Evolutionary conservation across 164 flowering plant species (phyloP), one percentile per base, ranked within the genome.

Genomic region (Vitis rupestris): DNA sequence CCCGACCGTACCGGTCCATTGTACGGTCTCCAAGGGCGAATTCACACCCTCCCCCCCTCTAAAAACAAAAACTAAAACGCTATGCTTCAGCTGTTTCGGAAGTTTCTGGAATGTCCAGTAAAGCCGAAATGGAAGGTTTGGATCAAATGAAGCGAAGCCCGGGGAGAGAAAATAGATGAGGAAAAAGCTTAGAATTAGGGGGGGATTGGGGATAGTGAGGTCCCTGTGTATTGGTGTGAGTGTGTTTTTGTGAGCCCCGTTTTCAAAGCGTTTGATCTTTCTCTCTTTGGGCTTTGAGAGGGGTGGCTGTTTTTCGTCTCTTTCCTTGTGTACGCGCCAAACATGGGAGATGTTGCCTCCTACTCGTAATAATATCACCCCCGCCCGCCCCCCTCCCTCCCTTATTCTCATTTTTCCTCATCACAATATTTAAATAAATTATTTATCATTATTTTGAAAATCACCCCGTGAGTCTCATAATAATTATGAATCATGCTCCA

Each of bases 1-100:
- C 66, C 74, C 78, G 75, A 50, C 81, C 79, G 80, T 81, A 78
- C 83, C 77, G 71, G 76, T 87, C 88, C 91, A 87, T 85, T 66
- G 66, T 48, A 78, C 70, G 71, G 57, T 27, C 48, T 9, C 50
- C 19, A 29, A 9, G 8, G 16, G 44, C 44, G 6, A 23, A 23
- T 6, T 6, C 44, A 37, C 44, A 3, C 44, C 44, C 44, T 3
- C 44, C 44, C 7, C 44, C 44, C 44, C 7, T 7, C 44, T 0
- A 37, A 6, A 37, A 37, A 37, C 4, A 37, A 37, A 37, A 37
- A 37, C 44, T 37, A 6, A 37, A 37, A 3, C 44, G 44, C 44
- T 37, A 37, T 37, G 44, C 44, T 3, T 37, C 44, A 37, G 44
- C 44, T 14, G 56, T 53, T 53, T 13, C n/a, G 15, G n/a, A 3